Evolutionary conservation across 2,329 filamentous ascomycete genomes (phyloP).

Genomic region (Aspergillus hiratsukae): DNA sequence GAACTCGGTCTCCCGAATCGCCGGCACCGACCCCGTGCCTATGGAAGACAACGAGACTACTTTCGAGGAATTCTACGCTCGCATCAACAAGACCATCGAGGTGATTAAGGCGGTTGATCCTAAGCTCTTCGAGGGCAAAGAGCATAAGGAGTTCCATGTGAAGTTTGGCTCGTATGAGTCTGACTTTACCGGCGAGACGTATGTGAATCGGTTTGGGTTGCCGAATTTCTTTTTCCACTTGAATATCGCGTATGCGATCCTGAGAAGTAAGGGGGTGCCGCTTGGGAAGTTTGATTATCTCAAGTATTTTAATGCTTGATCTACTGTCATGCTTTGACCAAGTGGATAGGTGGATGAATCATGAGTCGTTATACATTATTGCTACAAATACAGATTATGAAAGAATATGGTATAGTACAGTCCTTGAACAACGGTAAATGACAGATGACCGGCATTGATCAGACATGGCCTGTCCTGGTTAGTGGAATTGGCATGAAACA

Average conservation of each 20-base stretch:
- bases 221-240: conserved; percentile 65
- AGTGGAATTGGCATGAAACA: background rate
- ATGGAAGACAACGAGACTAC: conserved; percentile 45
- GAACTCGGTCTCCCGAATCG: conserved; percentile 36
- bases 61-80: conserved; percentile 46
- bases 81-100: conserved; percentile 46
- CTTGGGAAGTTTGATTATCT: conserved; percentile 60
- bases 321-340: background rate
- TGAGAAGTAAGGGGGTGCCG: conserved; percentile 57
- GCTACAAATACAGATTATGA: background rate
- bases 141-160: conserved; percentile 38
- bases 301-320: conserved; percentile 1
- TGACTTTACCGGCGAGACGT: conserved; percentile 43
- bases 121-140: conserved; percentile 42
- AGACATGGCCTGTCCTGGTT: background rate
- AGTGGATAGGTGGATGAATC: background rate
- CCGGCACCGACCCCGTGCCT: conserved; percentile 26
- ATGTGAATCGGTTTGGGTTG: conserved; percentile 46
- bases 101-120: conserved; percentile 44
- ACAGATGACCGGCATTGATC: background rate
- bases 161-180: conserved; percentile 27
- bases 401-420: background rate
- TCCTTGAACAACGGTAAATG: background rate
- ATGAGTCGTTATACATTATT: background rate
- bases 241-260: conserved; percentile 55